Base-by-base conservation (phyloP, 192 early-diverging fungal genomes). In the Ramicandelaber brevisporus region DNA sequence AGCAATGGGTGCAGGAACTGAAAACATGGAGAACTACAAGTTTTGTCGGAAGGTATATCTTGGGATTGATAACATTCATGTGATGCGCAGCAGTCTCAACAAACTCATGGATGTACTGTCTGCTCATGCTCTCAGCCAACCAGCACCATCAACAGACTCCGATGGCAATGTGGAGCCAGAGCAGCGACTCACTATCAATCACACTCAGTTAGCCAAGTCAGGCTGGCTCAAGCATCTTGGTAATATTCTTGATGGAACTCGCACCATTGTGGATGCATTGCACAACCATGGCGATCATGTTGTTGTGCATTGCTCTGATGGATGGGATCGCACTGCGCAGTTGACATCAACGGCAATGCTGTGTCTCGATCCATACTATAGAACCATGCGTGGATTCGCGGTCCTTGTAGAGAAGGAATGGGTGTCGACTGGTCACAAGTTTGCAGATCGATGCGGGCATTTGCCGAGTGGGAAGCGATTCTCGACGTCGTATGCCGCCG, bases 31-130 rank as follows among this genome's bases (percentile, higher is more conserved):
- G 17, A 73, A 93, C 40, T 98, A 98, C 50, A 48, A 61, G 28
- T 68, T 73, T 32, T 89, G 78, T 32, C 72, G 78, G 46, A 70
- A 88, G 27, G 61, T 59, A 29, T 86, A 78, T 40, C 56, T 82
- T 44, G 86, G 83, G 2, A 93, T 98, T 31, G 88, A 88, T 31
- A 98, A 98, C 46, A 98, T 98, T 40, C 92, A 98, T 44, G 86
- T 93, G 5, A 86, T 98, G 65, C 53, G 92, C 20, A 88, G 88
- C 28, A 78, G 76, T 33, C 57, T 87, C 41, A 62, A 59, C 31
- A 73, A 66, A 33, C 44, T 98, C 25, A 62, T 75, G 12, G 84
- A 85, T 4, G 44, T 51, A 5, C 27, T 59, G 1, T 31, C 38
- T 33, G 21, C 21, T 13, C n/a, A n/a, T n/a, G n/a, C n/a, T n/a